Evolutionary conservation across 495 filamentous ascomycete species (phyloP).

Genomic region (Penicillium fimorum): DNA sequence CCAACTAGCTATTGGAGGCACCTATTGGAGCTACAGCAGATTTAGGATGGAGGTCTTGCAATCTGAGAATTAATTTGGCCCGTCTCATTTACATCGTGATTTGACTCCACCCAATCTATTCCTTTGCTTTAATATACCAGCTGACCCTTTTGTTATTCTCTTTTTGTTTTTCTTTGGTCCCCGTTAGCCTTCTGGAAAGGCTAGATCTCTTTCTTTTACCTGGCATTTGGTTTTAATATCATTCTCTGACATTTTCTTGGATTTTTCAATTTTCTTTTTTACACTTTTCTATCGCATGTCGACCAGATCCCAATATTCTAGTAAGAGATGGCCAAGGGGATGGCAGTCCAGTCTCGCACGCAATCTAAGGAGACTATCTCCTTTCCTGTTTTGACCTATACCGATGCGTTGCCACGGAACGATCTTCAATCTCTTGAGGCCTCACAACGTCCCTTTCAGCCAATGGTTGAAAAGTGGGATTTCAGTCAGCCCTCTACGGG

Average conservation of each 20-base stretch:
- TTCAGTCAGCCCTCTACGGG: conserved; percentile 27
- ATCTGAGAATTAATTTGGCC: neutral
- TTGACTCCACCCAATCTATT: conserved; percentile 20
- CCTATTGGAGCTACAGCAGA: neutral
- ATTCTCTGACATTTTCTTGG: neutral
- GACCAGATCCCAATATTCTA: conserved; percentile 6
- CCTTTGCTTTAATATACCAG: conserved; percentile 12
- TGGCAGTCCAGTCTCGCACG: conserved; percentile 30
- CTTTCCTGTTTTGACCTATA: conserved; percentile 34
- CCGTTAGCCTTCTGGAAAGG: conserved; percentile 49
- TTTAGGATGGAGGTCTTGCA: conserved; percentile 5
- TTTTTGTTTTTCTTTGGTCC: conserved; percentile 18
- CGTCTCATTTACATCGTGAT: conserved; percentile 30
- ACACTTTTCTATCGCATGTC: neutral
- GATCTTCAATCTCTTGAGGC: conserved; percentile 26
- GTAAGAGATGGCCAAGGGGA: conserved; percentile 30
- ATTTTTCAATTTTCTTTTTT: neutral
- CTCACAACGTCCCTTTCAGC: conserved; percentile 11
- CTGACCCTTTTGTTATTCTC: conserved; percentile 10
- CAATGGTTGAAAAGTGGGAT: conserved; percentile 15
- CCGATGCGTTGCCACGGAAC: conserved; percentile 36
- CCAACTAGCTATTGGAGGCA: neutral
- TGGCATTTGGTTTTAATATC: conserved; percentile 15
- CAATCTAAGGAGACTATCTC: conserved; percentile 32
- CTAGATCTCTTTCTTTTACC: conserved; percentile 36